These are phyloP conservation scores for Colletotrichum sp. DNA, from an alignment of 2,329 filamentous ascomycete species.

Conservation along the genomic window DNA sequence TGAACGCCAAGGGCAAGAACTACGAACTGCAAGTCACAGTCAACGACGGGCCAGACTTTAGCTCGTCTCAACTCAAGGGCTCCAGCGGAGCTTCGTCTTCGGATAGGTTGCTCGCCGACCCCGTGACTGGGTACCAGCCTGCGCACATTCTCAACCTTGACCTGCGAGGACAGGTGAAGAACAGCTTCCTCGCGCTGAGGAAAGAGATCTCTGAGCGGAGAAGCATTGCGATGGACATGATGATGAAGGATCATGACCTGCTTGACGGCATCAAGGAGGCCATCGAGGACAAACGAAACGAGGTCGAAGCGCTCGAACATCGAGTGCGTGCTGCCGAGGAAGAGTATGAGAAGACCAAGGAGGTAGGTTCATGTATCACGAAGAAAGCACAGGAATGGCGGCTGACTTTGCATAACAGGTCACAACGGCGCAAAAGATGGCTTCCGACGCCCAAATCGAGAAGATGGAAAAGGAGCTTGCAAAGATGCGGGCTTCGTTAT, in stretches of 20 bases:
- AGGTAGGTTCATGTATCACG: constrained; percentile 48
- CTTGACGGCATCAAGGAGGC: constrained; percentile 95
- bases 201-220: constrained; percentile 94
- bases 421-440: constrained; percentile 85
- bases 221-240: constrained; percentile 80
- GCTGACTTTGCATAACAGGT: constrained; percentile 31
- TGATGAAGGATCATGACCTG: constrained; percentile 93
- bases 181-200: constrained; percentile 75
- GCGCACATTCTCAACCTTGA: constrained; percentile 89
- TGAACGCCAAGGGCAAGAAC: constrained; percentile 83
- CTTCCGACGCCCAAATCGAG: constrained; percentile 92
- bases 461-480: constrained; percentile 99
- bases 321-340: constrained; percentile 87
- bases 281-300: constrained; percentile 92
- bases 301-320: constrained; percentile 91
- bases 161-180: constrained; percentile 82
- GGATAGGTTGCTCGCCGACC: constrained; percentile 82
- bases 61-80: constrained; percentile 56
- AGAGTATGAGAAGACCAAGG: constrained; percentile 92
- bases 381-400: not conserved
- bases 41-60: constrained; percentile 79
- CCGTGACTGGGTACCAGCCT: constrained; percentile 86
- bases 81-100: constrained; percentile 52
- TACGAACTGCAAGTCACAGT: constrained; percentile 88
- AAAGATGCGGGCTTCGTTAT: constrained; percentile 84